Percentiles rank a stretch among this genome's conserved stretches.
These are phyloP conservation scores for Pseudozyma sp. DNA, from an alignment of 1,284 basidiomycete species.

Conservation along the genomic window DNA sequence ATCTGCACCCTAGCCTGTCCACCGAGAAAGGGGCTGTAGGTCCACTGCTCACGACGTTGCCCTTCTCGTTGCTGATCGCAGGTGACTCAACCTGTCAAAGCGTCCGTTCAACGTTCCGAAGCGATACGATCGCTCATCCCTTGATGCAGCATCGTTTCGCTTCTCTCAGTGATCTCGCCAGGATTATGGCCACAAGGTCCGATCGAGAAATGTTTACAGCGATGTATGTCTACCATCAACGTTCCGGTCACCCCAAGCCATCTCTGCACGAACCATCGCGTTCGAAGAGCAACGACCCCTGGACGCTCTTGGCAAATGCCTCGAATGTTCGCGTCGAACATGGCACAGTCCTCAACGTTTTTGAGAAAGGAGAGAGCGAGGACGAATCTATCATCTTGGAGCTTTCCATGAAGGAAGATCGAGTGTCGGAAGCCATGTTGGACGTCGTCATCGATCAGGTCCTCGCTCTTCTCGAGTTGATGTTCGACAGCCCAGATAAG, in stretches of 20 bases:
- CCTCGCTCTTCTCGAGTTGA: conserved; percentile 3
- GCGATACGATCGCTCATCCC: conserved; percentile 2
- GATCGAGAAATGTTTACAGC: conserved; percentile 20
- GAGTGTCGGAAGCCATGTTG: conserved; percentile 8
- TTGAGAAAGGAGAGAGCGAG: conserved; percentile 1
- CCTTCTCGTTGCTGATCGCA: conserved; percentile 12
- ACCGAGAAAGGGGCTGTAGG: conserved; percentile 16
- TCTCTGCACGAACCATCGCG: not conserved
- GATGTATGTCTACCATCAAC: conserved; percentile 22
- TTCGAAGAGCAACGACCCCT: not conserved
- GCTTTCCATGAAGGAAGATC: conserved; percentile 21
- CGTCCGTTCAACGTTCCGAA: not conserved
- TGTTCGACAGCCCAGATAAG: not conserved
- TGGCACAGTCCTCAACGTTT: conserved; percentile 16
- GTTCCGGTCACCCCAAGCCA: not conserved
- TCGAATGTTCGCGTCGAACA: conserved; percentile 22
- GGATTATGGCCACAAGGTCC: conserved; percentile 10
- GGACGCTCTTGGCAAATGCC: not conserved
- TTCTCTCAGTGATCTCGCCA: conserved; percentile 1
- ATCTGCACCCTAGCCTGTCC: conserved; percentile 12
- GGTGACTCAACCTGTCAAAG: not conserved
- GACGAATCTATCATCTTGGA: conserved; percentile 9
- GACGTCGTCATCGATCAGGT: conserved; percentile 13
- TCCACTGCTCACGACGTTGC: conserved; percentile 16
- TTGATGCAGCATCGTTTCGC: conserved; percentile 7